Evolutionary conservation across 768 basidiomycete species (phyloP), one percentile per base, ranked within the genome.

Genomic region (Termitomyces sp.): DNA sequence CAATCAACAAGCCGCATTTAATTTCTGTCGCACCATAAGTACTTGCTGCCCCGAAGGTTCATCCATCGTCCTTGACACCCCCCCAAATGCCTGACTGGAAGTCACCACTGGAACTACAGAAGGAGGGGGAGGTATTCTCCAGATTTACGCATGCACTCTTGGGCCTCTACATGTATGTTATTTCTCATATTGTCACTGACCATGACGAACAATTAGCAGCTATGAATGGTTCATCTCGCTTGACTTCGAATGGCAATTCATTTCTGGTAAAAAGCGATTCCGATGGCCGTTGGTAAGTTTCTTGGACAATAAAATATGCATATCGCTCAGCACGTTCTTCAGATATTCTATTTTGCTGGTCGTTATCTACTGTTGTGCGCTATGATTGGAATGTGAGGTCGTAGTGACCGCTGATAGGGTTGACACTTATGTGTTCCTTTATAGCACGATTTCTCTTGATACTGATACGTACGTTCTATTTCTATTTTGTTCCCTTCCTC

Each of bases 341-440:
- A 88, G 86, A 71, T 79, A 30, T 87, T 88, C 64, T 89, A 89
- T 65, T 88, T 89, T 60, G 75, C 81, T 26, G 83, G 85, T 59
- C 80, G 88, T 47, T 89, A 88, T 67, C 76, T 78, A 59, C 70
- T 89, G 26, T 70, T 89, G n/a, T 76, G 85, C 58, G 83, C 87
- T 3, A 68, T 89, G 68, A 77, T 87, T 58, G 86, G 85, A 63
- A 85, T 89, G 87, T 88, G 56, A 72, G n/a, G 85, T 76, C 4
- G 3, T 33, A 7, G 5, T 27, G 45, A 24, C 12, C 30, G 37
- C 34, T 20, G 10, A 13, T 22, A 40, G 20, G 42, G 22, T 1
- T 32, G 5, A 24, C 36, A 30, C 20, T 37, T n/a, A 24, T 53
- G 20, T 42, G n/a, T 27, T 8, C 26, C 22, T 40, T 16, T n/a